Percentiles rank a stretch among this genome's conserved stretches.
Evolutionary conservation across 2,329 filamentous ascomycete genomes (phyloP).

Genomic region (Nakataea oryzae): DNA sequence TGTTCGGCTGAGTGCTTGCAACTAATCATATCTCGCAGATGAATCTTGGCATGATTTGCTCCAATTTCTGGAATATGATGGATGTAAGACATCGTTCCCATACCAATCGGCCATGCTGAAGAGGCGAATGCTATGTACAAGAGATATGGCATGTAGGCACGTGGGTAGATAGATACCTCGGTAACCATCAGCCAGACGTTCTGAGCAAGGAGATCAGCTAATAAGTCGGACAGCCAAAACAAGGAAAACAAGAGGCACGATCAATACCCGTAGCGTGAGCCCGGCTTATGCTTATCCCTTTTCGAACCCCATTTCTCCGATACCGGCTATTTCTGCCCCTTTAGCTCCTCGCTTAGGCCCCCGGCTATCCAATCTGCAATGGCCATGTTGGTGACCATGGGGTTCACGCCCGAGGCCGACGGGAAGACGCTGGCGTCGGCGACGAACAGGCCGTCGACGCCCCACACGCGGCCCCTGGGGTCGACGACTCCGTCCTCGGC

Average conservation of each 20-base stretch:
- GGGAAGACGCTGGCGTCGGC: slow-evolving; percentile 69
- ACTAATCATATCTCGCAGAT: not conserved
- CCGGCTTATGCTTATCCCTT: too few species aligned
- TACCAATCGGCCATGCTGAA: too few species aligned
- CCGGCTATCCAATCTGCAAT: slow-evolving; percentile 56
- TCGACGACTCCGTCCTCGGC: slow-evolving; percentile 45
- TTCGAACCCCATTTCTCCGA: not conserved
- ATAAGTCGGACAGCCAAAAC: too few species aligned
- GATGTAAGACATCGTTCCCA: not conserved
- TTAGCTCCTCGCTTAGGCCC: slow-evolving; percentile 40
- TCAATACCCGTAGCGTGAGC: too few species aligned
- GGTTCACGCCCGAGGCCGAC: slow-evolving; percentile 68
- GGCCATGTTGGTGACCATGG: slow-evolving; percentile 71
- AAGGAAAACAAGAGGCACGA: too few species aligned
- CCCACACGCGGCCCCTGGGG: slow-evolving; percentile 52
- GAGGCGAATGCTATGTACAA: not conserved
- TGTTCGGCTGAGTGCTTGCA: not conserved
- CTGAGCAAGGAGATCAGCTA: not conserved
- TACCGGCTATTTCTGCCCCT: not conserved
- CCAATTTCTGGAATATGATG: not conserved
- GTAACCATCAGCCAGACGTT: not conserved
- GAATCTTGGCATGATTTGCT: not conserved
- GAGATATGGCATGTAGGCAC: not conserved
- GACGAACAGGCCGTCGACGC: slow-evolving; percentile 53
- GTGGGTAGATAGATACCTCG: too few species aligned